Percentiles rank a stretch among this genome's conserved stretches.
Conservation (phyloP, 495 filamentous ascomycete genomes). For the Annulohypoxylon maeteangense region DNA sequence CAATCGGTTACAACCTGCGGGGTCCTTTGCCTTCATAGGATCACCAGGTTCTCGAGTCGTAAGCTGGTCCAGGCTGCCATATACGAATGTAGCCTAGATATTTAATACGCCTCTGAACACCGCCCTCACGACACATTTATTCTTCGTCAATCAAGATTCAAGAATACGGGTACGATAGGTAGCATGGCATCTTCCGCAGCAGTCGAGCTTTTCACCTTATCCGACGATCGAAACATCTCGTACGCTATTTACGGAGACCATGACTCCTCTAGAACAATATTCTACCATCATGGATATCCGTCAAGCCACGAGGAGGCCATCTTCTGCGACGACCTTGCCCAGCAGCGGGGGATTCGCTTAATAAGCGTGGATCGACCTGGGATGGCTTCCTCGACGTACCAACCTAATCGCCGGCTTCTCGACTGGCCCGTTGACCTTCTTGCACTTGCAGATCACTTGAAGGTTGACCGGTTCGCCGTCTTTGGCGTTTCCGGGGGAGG, state of each 20-base stretch:
- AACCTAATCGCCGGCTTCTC: conserved; percentile 50
- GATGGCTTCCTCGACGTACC: conserved; percentile 54
- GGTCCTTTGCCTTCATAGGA: not conserved
- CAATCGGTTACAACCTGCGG: not conserved
- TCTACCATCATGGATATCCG: conserved; percentile 61
- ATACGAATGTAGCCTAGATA: not conserved
- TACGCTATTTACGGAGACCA: conserved; percentile 57
- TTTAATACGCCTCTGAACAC: not conserved
- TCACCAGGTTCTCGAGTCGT: not conserved
- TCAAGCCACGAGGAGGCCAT: conserved; percentile 56
- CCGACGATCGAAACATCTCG: conserved; percentile 53
- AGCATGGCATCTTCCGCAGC: not conserved
- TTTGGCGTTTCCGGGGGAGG: conserved; percentile 60
- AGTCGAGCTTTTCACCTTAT: conserved; percentile 35
- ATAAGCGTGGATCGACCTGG: conserved; percentile 58
- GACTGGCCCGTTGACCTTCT: conserved; percentile 57
- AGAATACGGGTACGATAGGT: not conserved
- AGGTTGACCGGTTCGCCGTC: conserved; percentile 51
- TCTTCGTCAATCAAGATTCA: not conserved
- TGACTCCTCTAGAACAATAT: conserved; percentile 36
- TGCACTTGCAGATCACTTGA: conserved; percentile 51
- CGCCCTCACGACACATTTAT: not conserved
- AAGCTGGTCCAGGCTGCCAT: not conserved
- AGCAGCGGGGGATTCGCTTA: conserved; percentile 49
- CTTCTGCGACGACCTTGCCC: conserved; percentile 41